Conservation (phyloP, 1,284 basidiomycete species). For the Irpex sp. region DNA sequence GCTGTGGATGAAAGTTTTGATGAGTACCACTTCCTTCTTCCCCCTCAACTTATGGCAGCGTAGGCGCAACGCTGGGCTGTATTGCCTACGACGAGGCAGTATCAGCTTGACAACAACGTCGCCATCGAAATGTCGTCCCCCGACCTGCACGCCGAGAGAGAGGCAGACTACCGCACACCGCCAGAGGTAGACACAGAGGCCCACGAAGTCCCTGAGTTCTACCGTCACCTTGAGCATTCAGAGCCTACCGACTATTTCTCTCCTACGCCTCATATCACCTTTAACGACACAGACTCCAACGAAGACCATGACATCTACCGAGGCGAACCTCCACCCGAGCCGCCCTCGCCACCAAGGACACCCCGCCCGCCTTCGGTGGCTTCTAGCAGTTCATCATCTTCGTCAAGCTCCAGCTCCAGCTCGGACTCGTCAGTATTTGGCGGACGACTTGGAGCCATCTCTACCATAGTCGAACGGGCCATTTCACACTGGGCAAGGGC, state of each 20-base stretch:
- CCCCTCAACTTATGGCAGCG: neutral
- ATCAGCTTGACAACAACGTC: neutral
- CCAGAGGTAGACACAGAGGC: neutral
- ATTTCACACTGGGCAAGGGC: slow-evolving; percentile 44
- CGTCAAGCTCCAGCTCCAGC: slow-evolving; percentile 35
- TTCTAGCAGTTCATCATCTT: slow-evolving; percentile 34
- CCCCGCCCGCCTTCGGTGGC: slow-evolving; percentile 27
- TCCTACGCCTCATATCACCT: slow-evolving; percentile 12
- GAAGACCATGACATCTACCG: slow-evolving; percentile 57
- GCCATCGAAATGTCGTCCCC: slow-evolving; percentile 1
- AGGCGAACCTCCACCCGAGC: slow-evolving; percentile 38
- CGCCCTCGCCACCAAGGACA: slow-evolving; percentile 26
- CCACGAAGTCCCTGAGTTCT: neutral
- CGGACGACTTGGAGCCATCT: slow-evolving; percentile 37
- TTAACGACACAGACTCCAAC: slow-evolving; percentile 26
- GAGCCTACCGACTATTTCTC: slow-evolving; percentile 17
- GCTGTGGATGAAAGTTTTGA: neutral
- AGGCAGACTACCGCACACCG: neutral
- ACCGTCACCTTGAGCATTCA: neutral
- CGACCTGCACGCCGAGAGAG: neutral
- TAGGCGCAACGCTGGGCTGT: slow-evolving; percentile 6
- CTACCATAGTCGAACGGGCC: slow-evolving; percentile 41
- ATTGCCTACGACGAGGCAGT: slow-evolving; percentile 12
- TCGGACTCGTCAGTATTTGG: slow-evolving; percentile 30
- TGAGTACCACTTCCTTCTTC: neutral